Evolutionary conservation across 2,329 filamentous ascomycete species (phyloP).

Genomic region (Fusarium decemcellulare): DNA sequence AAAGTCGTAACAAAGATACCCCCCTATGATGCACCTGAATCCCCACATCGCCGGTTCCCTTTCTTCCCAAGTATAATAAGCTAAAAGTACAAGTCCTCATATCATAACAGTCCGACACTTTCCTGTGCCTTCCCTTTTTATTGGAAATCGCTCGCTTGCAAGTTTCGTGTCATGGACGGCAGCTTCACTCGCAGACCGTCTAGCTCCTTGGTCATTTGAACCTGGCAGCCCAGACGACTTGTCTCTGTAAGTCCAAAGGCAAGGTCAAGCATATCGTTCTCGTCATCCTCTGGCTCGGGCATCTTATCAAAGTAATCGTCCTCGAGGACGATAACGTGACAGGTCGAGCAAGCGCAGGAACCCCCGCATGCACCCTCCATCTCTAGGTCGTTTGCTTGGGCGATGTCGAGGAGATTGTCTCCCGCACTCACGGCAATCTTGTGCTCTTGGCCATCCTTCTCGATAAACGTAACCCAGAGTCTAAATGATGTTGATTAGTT

Average conservation of each 20-base stretch:
- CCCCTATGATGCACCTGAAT: slow-evolving; percentile 46
- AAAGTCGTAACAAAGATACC: slow-evolving; percentile 50
- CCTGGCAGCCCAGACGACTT: slow-evolving; percentile 86
- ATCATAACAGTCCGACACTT: slow-evolving; percentile 37
- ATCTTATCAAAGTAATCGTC: slow-evolving; percentile 83
- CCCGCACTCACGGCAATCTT: slow-evolving; percentile 87
- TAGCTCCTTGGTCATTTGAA: slow-evolving; percentile 90
- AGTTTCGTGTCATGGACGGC: slow-evolving; percentile 93
- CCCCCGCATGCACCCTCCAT: slow-evolving; percentile 99
- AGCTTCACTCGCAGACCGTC: slow-evolving; percentile 89
- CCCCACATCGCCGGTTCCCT: slow-evolving; percentile 39
- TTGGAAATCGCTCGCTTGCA: slow-evolving; percentile 94
- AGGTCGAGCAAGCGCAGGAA: slow-evolving; percentile 93
- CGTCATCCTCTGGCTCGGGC: slow-evolving; percentile 82
- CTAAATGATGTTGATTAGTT: slow-evolving; percentile 59
- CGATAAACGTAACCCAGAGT: slow-evolving; percentile 91
- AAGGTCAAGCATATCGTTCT: slow-evolving; percentile 92
- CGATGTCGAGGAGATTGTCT: slow-evolving; percentile 95
- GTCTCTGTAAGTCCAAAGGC: slow-evolving; percentile 94
- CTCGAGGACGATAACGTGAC: slow-evolving; percentile 87
- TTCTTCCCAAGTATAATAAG: slow-evolving; percentile 42
- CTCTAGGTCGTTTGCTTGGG: slow-evolving; percentile 93
- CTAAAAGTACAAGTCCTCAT: slow-evolving; percentile 46
- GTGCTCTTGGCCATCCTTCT: slow-evolving; percentile 85
- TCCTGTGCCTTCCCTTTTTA: slow-evolving; percentile 32